Evolutionary conservation across 768 basidiomycete species (phyloP).

Genomic region (Psilocybe cubensis): DNA sequence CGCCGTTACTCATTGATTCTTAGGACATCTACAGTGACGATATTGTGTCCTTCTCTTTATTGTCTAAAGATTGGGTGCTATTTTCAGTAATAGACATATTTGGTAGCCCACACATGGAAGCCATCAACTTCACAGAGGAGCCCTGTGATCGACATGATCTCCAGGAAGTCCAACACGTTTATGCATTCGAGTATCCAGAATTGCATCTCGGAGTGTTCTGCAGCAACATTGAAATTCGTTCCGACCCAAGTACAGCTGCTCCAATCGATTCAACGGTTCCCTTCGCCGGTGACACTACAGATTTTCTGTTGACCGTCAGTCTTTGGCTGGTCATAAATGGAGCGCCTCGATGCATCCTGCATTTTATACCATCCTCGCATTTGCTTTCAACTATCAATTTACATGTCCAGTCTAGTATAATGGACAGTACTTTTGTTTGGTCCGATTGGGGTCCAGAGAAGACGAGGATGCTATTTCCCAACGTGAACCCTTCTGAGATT

Average conservation of each 20-base stretch:
- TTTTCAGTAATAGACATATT: conserved; percentile 27
- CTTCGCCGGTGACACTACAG: conserved; percentile 44
- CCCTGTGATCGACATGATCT: conserved; percentile 30
- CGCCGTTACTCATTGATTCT: conserved; percentile 12
- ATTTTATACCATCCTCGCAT: conserved; percentile 47
- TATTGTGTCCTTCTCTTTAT: conserved; percentile 45
- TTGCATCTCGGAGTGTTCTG: conserved; percentile 29
- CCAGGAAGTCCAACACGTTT: conserved; percentile 32
- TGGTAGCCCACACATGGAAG: conserved; percentile 28
- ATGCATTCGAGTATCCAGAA: conserved; percentile 46
- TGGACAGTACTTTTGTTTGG: conserved; percentile 39
- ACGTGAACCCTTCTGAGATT: conserved; percentile 35
- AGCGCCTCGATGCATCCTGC: conserved; percentile 32
- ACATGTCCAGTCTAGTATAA: neutral
- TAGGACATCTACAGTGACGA: conserved; percentile 32
- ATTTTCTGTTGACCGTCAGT: conserved; percentile 52
- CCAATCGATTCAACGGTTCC: conserved; percentile 40
- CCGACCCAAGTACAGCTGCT: conserved; percentile 58
- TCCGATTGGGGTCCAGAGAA: conserved; percentile 53
- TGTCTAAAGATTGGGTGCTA: conserved; percentile 45
- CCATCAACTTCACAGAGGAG: conserved; percentile 44
- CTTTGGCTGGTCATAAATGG: conserved; percentile 38
- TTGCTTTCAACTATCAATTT: conserved; percentile 23
- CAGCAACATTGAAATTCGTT: conserved; percentile 46
- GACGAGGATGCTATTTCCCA: conserved; percentile 44